A percentile compares a stretch with the other conserved stretches of the same genome.
Conservation (phyloP, 2,329 filamentous ascomycete genomes). For the Xylaria sp. region DNA sequence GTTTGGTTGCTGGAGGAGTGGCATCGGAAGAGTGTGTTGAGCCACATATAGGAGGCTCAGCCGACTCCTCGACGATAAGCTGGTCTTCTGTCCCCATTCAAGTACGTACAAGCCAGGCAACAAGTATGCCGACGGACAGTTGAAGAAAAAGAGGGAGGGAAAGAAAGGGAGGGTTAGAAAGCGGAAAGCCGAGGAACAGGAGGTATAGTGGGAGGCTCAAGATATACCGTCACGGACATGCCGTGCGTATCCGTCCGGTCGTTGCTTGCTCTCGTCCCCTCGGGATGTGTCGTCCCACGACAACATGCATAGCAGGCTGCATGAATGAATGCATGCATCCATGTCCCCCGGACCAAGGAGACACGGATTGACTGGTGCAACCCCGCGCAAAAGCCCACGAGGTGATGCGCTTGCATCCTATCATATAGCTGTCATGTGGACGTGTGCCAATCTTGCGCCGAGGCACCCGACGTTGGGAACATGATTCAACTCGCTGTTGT, state of each 20-base stretch:
- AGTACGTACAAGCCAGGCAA: conserved; percentile 40
- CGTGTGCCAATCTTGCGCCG: conserved; percentile 35
- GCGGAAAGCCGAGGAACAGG: conserved; percentile 30
- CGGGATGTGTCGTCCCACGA: conserved; percentile 33
- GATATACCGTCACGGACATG: conserved; percentile 31
- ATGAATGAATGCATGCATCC: conserved; percentile 20
- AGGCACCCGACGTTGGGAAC: conserved; percentile 17
- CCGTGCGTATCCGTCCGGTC: conserved; percentile 14
- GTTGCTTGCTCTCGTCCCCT: conserved; percentile 20
- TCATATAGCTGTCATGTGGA: conserved; percentile 32
- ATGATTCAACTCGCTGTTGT: conserved; percentile 10
- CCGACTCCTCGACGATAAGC: conserved; percentile 50
- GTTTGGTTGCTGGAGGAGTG: conserved; percentile 31
- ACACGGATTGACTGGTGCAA: conserved; percentile 29
- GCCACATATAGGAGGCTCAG: conserved; percentile 52
- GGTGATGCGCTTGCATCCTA: conserved; percentile 24
- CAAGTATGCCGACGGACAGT: conserved; percentile 14
- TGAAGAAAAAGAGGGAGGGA: conserved; percentile 30
- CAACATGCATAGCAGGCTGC: conserved; percentile 30
- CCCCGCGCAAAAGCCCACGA: conserved; percentile 37
- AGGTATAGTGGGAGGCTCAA: conserved; percentile 37
- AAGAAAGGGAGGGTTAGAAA: conserved; percentile 31
- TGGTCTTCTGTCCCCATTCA: conserved; percentile 52
- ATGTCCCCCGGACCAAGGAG: conserved; percentile 18
- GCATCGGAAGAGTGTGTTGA: conserved; percentile 40